These are phyloP conservation scores for Acanthamoeba lugdunensis DNA, from an alignment of 208 protist species.

Conservation along the genomic window DNA sequence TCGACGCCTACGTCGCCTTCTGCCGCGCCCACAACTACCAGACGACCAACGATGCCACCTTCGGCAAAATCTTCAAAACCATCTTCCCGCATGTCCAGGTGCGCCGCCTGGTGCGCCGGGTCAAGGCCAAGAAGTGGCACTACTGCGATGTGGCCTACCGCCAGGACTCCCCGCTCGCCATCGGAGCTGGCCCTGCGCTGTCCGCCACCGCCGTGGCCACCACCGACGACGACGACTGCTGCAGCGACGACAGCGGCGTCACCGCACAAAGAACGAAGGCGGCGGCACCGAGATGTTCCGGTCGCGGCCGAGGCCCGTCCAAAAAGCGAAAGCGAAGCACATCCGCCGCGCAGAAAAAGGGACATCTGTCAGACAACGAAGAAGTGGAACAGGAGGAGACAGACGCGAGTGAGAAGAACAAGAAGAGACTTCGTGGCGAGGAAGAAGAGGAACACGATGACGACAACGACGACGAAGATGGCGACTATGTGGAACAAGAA, in stretches of 20 bases:
- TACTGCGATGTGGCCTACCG: constrained; percentile 37
- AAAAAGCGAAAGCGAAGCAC: no score
- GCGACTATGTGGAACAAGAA: not conserved
- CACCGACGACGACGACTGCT: no score
- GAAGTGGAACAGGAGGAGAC: no score
- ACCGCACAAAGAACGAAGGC: no score
- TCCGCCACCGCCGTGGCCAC: no score
- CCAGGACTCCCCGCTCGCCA: not conserved
- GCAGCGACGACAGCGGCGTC: no score
- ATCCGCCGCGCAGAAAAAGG: no score
- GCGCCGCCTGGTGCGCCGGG: not conserved
- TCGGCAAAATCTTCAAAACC: not conserved
- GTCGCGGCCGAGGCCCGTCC: no score
- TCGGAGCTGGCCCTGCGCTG: not conserved
- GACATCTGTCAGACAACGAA: no score
- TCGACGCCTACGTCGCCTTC: constrained; percentile 19
- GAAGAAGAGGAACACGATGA: not conserved
- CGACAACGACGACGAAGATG: not conserved
- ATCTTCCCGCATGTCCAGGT: constrained; percentile 12
- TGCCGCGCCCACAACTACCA: not conserved
- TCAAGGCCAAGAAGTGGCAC: constrained; percentile 47
- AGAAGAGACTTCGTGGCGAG: not conserved
- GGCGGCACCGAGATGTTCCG: no score
- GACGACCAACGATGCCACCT: constrained; percentile 47
- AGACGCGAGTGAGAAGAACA: no score